These are phyloP conservation scores for Cryptosporidium sp. DNA, from an alignment of 169 alveolate genomes.

Conservation along the genomic window DNA sequence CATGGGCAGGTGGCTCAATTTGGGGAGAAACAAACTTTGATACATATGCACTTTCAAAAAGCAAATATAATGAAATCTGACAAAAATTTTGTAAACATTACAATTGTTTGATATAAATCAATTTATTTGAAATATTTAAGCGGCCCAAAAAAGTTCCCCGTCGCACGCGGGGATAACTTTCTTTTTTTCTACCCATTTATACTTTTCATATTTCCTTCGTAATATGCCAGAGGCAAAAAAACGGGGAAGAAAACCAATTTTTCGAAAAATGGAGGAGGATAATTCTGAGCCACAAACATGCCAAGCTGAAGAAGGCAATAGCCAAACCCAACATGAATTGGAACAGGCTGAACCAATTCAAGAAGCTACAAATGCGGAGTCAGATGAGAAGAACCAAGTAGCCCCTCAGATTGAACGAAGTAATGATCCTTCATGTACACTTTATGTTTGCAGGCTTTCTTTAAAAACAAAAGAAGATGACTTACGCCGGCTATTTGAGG, in stretches of 20 bases:
- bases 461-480: conserved; percentile 64
- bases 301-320: conserved; percentile 10
- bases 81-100: neutral
- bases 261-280: conserved; percentile 68
- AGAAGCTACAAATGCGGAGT: conserved; percentile 26
- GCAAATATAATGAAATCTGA: conserved; percentile 16
- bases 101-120: neutral
- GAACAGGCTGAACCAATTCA: conserved; percentile 16
- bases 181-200: conserved; percentile 16
- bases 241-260: conserved; percentile 76
- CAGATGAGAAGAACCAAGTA: conserved; percentile 24
- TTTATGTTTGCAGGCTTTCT: conserved; percentile 71
- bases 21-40: conserved; percentile 52
- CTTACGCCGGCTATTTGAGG: conserved; percentile 53
- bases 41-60: conserved; percentile 10
- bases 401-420: conserved; percentile 32
- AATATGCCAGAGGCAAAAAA: conserved; percentile 74
- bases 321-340: conserved; percentile 10
- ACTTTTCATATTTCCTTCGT: conserved; percentile 59
- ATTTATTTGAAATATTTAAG: neutral
- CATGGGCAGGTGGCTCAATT: conserved; percentile 71
- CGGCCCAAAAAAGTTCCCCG: conserved; percentile 29
- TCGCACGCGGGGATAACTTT: conserved; percentile 72
- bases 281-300: conserved; percentile 52
- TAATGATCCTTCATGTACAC: conserved; percentile 71